A percentile compares a stretch with the other conserved stretches of the same genome.
Conservation (phyloP, 495 filamentous ascomycete genomes). For the Xeromyces bisporus region DNA sequence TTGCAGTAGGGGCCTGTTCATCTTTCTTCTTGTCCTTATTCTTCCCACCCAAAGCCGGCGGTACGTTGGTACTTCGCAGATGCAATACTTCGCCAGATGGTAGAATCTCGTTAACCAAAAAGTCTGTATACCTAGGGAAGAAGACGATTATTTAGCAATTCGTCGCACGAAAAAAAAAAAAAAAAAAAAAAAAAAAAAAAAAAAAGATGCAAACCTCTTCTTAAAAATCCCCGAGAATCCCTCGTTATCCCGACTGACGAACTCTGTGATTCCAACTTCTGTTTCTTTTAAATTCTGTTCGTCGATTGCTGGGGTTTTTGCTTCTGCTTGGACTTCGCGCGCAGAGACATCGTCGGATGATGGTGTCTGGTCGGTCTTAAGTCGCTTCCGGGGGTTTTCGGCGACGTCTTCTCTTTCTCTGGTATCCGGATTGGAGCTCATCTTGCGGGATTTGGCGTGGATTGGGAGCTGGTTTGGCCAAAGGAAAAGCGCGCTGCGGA, state of each 20-base stretch:
- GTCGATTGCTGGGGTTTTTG: constrained; percentile 4
- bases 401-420: background rate
- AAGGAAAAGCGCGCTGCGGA: background rate
- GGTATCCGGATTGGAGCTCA: background rate
- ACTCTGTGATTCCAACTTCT: constrained; percentile 39
- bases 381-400: constrained; percentile 1
- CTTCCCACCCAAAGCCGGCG: constrained; percentile 4
- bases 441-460: background rate
- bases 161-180: background rate
- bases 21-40: constrained; percentile 4
- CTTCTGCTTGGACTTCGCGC: too few species aligned
- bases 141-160: constrained; percentile 2
- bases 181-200: constrained; percentile 1
- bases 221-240: constrained; percentile 41
- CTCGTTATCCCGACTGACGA: constrained; percentile 28
- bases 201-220: constrained; percentile 29
- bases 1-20: constrained; percentile 1
- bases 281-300: constrained; percentile 26
- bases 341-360: constrained; percentile 6
- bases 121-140: constrained; percentile 67
- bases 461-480: background rate
- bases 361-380: constrained; percentile 21
- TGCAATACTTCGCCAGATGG: constrained; percentile 66
- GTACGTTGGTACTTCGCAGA: constrained; percentile 33
- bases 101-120: constrained; percentile 82